Conservation (phyloP, 441 rosid genomes). For the Mallotus repandus region DNA sequence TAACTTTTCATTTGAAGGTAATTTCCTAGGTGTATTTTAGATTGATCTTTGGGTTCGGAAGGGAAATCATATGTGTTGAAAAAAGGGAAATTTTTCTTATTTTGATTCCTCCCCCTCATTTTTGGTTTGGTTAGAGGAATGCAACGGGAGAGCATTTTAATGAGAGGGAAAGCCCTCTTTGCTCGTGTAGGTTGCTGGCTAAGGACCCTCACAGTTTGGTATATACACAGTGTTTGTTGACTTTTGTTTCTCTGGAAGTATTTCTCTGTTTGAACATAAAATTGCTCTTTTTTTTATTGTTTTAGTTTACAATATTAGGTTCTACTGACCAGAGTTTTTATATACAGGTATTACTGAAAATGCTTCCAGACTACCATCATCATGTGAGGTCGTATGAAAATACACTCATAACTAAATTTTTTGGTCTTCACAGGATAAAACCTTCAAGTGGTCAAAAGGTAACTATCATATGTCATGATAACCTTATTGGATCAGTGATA, state of each 20-base stretch:
- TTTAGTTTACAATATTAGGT: conserved; percentile 13
- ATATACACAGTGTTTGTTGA: not conserved
- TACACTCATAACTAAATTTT: conserved; percentile 94
- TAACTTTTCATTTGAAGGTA: not conserved
- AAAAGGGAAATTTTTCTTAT: not conserved
- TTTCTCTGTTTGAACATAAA: not conserved
- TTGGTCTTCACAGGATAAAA: conserved; percentile 98
- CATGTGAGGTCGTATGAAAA: conserved; percentile 91
- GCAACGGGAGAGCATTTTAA: not conserved
- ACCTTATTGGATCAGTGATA: not conserved
- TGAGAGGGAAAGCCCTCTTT: not conserved
- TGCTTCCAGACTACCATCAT: conserved; percentile 93
- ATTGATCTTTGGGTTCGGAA: not conserved
- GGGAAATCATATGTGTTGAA: not conserved
- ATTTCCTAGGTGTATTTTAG: not conserved
- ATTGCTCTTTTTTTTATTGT: conserved; percentile 13
- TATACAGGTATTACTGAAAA: conserved; percentile 83
- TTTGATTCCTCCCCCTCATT: not conserved
- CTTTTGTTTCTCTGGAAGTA: not conserved
- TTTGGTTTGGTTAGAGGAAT: not conserved
- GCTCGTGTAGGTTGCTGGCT: not conserved
- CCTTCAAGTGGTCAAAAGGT: conserved; percentile 99
- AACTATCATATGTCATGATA: conserved; percentile 1
- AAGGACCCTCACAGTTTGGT: not conserved
- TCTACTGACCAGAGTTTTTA: conserved; percentile 26